These are phyloP conservation scores for Venturia nashicola DNA, from an alignment of 2,329 filamentous ascomycete species.

Conservation along the genomic window DNA sequence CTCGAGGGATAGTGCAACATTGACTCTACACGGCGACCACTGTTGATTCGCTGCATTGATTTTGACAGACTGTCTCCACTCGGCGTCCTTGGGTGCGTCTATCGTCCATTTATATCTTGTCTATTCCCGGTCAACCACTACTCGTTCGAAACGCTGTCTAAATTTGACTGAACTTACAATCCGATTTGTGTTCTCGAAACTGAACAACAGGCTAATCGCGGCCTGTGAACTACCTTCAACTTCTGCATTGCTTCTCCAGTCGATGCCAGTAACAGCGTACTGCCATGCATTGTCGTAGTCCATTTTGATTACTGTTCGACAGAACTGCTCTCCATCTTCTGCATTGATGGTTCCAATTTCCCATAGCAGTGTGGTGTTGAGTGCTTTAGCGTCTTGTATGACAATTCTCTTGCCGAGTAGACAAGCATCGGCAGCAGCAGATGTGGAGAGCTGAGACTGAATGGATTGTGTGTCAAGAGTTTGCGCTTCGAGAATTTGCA, in stretches of 20 bases:
- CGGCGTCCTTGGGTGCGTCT: background rate
- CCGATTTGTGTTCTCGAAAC: background rate
- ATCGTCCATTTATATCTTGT: background rate
- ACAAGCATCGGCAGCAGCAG: background rate
- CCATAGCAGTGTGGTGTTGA: background rate
- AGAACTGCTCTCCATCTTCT: background rate
- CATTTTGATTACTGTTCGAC: background rate
- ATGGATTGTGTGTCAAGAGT: background rate
- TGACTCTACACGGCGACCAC: background rate
- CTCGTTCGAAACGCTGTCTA: background rate
- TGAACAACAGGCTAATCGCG: background rate
- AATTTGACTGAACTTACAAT: background rate
- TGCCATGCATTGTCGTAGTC: constrained; percentile 4
- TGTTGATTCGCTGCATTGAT: background rate
- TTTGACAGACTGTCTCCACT: background rate
- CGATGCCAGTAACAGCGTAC: background rate
- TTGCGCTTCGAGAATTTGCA: background rate
- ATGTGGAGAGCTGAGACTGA: background rate
- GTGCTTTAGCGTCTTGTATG: background rate
- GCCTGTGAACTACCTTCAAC: background rate
- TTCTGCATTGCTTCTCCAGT: background rate
- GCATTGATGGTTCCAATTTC: background rate
- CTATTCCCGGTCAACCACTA: background rate
- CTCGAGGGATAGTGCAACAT: background rate
- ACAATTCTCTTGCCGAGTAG: background rate